A percentile compares a stretch with the other conserved stretches of the same genome.
phyloP scores from a whole-genome alignment of 192 early-diverging fungal species.

The Ambispora gerdemannii region DNA sequence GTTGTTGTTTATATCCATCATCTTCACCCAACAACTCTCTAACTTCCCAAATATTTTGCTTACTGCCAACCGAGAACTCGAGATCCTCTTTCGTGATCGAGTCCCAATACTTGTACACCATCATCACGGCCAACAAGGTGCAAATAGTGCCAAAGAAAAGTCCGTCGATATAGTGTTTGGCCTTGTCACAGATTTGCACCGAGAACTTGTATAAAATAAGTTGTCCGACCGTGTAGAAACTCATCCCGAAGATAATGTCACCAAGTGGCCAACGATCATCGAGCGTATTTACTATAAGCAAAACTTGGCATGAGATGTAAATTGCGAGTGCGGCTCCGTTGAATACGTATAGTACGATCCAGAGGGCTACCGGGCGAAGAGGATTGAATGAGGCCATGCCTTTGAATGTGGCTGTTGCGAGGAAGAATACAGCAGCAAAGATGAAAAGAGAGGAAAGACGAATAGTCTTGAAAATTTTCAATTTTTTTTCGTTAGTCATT shows the following conservation, averaged over 20 bases:
- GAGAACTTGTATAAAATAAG: conserved; percentile 70
- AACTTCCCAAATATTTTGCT: conserved; percentile 80
- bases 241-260: conserved; percentile 73
- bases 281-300: conserved; percentile 74
- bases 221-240: conserved; percentile 72
- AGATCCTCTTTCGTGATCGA: conserved; percentile 88
- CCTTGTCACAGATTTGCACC: conserved; percentile 63
- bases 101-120: conserved; percentile 95
- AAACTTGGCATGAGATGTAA: conserved; percentile 75
- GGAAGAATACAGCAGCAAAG: conserved; percentile 58
- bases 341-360: conserved; percentile 72
- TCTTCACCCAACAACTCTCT: conserved; percentile 60
- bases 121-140: conserved; percentile 81
- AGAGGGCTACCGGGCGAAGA: conserved; percentile 56
- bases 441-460: conserved; percentile 73
- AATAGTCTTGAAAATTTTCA: conserved; percentile 54
- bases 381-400: conserved; percentile 53
- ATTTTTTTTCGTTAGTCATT: background rate
- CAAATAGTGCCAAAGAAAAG: conserved; percentile 81
- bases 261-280: conserved; percentile 85
- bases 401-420: conserved; percentile 67
- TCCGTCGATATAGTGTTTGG: conserved; percentile 86
- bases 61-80: conserved; percentile 80
- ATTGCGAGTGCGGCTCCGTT: conserved; percentile 64
- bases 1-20: conserved; percentile 25